Evolutionary conservation across 2,329 filamentous ascomycete genomes (phyloP).

Genomic region (Pseudopyricularia cyperi): DNA sequence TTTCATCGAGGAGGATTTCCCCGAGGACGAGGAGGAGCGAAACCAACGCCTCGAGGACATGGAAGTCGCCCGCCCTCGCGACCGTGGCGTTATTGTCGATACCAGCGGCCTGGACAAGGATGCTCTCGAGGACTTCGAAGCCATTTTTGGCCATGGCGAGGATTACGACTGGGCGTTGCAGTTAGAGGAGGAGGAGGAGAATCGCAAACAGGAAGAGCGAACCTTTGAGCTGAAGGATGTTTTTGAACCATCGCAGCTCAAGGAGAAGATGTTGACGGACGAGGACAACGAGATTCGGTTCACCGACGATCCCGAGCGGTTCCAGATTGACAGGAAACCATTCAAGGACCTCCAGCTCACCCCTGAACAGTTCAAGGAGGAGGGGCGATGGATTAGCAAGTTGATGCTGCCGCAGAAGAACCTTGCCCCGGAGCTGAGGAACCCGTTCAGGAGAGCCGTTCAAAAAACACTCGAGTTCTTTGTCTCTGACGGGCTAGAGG

Average conservation of each 20-base stretch:
- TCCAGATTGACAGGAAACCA: slow-evolving; percentile 79
- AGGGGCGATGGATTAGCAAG: slow-evolving; percentile 83
- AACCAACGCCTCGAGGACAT: slow-evolving; percentile 69
- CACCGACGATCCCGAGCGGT: slow-evolving; percentile 83
- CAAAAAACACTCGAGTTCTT: slow-evolving; percentile 92
- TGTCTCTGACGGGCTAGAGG: slow-evolving; percentile 85
- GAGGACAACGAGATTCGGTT: slow-evolving; percentile 85
- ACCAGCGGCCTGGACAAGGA: slow-evolving; percentile 81
- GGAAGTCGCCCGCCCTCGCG: slow-evolving; percentile 72
- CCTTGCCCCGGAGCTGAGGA: slow-evolving; percentile 56
- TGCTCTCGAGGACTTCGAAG: slow-evolving; percentile 88
- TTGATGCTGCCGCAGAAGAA: slow-evolving; percentile 82
- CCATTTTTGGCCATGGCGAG: slow-evolving; percentile 88
- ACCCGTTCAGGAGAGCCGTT: slow-evolving; percentile 77
- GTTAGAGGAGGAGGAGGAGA: slow-evolving; percentile 74
- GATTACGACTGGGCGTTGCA: slow-evolving; percentile 94
- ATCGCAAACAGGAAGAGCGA: slow-evolving; percentile 65
- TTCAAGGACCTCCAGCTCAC: slow-evolving; percentile 74
- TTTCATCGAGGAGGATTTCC: slow-evolving; percentile 95
- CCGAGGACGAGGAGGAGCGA: slow-evolving; percentile 70
- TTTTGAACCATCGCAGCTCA: slow-evolving; percentile 90
- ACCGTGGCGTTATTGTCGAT: slow-evolving; percentile 60
- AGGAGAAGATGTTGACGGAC: slow-evolving; percentile 89
- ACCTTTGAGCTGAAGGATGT: slow-evolving; percentile 92
- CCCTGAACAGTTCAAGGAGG: slow-evolving; percentile 78